Evolutionary conservation across 2,329 filamentous ascomycete species (phyloP), one percentile per base, ranked within the genome.

Genomic region (Pseudocercospora crystallina): DNA sequence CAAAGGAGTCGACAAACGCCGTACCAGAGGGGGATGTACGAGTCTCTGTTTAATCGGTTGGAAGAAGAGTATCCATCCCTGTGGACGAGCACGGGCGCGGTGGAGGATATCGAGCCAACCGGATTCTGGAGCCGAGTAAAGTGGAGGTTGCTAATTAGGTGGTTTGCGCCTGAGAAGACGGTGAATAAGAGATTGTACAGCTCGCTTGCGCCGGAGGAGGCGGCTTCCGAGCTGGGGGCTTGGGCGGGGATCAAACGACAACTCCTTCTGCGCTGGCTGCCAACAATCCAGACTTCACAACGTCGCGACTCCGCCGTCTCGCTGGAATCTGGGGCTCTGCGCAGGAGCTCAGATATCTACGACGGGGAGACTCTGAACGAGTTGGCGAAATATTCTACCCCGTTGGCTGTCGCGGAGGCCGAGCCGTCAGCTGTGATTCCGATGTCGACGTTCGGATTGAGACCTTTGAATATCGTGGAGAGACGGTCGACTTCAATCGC

Each of bases 11-110:
- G 71, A 37, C 73, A 76, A 51, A 71, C 74, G 7, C 73, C 74
- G 0, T 71, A 76, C 39, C 71, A 74, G 35, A 68, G 77, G 11
- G 76, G 76, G 31, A 69, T 78, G 15, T 80, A 80, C 59, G 77
- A 80, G 57, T 63, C 69, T 5, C 70, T 80, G 11, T 80, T 76
- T 61, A 65, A 71, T 38, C 71, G 78, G 10, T 69, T 80, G 17
- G 70, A 76, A 4, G 68, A 66, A n/a, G 54, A 64, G 2, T 71
- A 78, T 47, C 74, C 78, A 1, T 51, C 64, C 1, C 67, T 80
- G 2, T 81, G 78, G 78, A 74, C 74, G 1, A 67, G 74, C 0
- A 61, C 65, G 10, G 78, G 78, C 0, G 77, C 78, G 1, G 65
- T 70, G 3, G 55, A 68, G 0, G 66, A 69, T 30, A 59, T 79